phyloP scores from a whole-genome alignment of 2,329 filamentous ascomycete genomes.

The Colletotrichum gigasporum region DNA sequence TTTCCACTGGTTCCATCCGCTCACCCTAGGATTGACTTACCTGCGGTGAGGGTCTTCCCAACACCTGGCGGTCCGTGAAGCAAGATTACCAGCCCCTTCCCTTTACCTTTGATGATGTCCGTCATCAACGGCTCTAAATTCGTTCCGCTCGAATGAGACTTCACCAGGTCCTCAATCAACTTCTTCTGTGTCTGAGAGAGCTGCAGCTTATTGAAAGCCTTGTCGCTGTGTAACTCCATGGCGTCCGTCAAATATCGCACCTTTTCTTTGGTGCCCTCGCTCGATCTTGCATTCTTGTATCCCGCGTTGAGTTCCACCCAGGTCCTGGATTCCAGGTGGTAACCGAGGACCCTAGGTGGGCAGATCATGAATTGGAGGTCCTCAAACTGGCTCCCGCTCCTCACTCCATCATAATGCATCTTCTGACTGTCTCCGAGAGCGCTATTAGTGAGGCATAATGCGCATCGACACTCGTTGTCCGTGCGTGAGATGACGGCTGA shows the following conservation, averaged over 20 bases:
- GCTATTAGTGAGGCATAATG: neutral
- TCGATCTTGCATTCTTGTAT: slow-evolving; percentile 1
- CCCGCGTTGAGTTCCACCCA: neutral
- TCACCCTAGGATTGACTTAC: slow-evolving; percentile 46
- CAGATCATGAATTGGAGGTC: slow-evolving; percentile 1
- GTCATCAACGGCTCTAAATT: neutral
- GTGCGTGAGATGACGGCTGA: neutral
- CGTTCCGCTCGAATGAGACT: neutral
- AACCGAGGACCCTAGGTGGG: neutral
- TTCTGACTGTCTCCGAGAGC: neutral
- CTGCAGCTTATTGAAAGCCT: neutral
- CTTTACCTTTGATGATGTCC: slow-evolving; percentile 14
- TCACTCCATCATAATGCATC: neutral
- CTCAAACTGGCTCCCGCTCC: neutral
- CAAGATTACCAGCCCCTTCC: slow-evolving; percentile 55
- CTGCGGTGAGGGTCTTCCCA: slow-evolving; percentile 61
- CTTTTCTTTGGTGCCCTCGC: neutral
- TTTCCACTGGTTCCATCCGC: slow-evolving; percentile 58
- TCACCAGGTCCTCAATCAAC: neutral
- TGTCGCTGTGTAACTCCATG: neutral
- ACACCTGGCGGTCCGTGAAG: slow-evolving; percentile 57
- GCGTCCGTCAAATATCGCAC: neutral
- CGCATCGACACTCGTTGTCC: neutral
- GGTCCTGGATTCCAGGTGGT: neutral
- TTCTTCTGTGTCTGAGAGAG: neutral